Evolutionary conservation across 805 yeast species (phyloP).

Genomic region (Zygoascus flipseniorum): DNA sequence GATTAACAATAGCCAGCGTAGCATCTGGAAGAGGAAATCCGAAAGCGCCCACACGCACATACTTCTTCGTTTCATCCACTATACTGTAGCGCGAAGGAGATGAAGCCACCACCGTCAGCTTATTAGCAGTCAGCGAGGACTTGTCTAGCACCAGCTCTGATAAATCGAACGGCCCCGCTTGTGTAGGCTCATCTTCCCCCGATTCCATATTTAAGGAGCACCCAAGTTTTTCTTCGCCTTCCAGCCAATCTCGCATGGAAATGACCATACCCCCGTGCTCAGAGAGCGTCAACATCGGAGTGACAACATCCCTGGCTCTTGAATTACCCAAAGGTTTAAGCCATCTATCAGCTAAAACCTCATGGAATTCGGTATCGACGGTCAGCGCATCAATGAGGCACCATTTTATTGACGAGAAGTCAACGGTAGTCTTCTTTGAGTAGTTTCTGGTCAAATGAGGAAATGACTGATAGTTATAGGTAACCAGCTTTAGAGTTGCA

Average conservation of each 20-base stretch:
- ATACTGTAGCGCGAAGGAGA: constrained; percentile 34
- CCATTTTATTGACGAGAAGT: constrained; percentile 76
- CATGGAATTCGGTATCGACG: constrained; percentile 88
- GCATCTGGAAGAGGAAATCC: constrained; percentile 95
- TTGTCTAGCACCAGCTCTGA: constrained; percentile 67
- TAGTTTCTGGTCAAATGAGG: constrained; percentile 79
- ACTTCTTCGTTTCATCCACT: constrained; percentile 36
- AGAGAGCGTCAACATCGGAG: constrained; percentile 80
- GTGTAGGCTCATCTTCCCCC: constrained; percentile 31
- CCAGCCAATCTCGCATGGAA: constrained; percentile 86
- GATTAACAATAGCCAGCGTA: constrained; percentile 86
- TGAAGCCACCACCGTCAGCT: constrained; percentile 37
- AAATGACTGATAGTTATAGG: constrained; percentile 83
- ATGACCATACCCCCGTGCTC: constrained; percentile 97
- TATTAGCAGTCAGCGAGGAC: constrained; percentile 61
- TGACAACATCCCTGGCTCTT: constrained; percentile 63
- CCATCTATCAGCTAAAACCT: constrained; percentile 83
- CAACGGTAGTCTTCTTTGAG: constrained; percentile 65
- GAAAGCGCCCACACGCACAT: constrained; percentile 76
- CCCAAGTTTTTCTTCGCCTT: constrained; percentile 56
- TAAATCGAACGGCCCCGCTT: constrained; percentile 36
- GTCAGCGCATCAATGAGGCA: constrained; percentile 82
- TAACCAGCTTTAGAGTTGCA: constrained; percentile 79
- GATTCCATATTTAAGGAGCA: constrained; percentile 24
- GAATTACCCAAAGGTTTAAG: constrained; percentile 81